Base-by-base conservation (phyloP, 176 grass and related monocot species). In the Eleusine indica region DNA sequence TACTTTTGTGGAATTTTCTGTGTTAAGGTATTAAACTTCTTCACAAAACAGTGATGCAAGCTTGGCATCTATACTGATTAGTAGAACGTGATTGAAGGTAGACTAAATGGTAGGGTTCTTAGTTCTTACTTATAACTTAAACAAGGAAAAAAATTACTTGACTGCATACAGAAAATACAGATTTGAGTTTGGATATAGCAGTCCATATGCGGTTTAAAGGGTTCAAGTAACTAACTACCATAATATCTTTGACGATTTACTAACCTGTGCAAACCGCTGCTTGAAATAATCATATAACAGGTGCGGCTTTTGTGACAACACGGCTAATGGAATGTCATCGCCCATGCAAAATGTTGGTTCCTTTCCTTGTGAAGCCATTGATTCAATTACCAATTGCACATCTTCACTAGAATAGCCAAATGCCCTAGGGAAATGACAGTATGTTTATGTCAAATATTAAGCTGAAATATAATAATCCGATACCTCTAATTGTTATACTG, bases 271-370 rank as follows among this genome's bases (percentile, higher is more conserved):
- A 94, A 99, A 99, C 30, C 96, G 87, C 88, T 99, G 96, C 78
- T 99, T 99, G 86, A 99, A 99, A 90, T 96, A 99, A 87, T 99
- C 93, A 89, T 87, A 99, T 70, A 99, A 63, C 89, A 99, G 76
- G 72, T 99, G 96, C 35, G 91, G 61, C 71, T 90, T 99, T 51
- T 92, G 86, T 79, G 96, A 99, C 75, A 99, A 71, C 52, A 92
- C 89, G 9, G 96, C 96, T 90, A 99, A 91, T 58, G 97, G 93
- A 94, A 92, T 99, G 87, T 99, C 97, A 84, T 99, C 97, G 1
- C 97, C 97, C 97, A 99, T 99, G 78, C 97, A 99, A 93, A 99
- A 99, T 82, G 97, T 99, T 87, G 97, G 97, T 60, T 99, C 97
- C 92, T 99, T 99, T 70, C 97, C 97, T 96, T 99, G 97, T 68